Conservation (phyloP, 2,329 filamentous ascomycete genomes). For the Epichloe elymi region DNA sequence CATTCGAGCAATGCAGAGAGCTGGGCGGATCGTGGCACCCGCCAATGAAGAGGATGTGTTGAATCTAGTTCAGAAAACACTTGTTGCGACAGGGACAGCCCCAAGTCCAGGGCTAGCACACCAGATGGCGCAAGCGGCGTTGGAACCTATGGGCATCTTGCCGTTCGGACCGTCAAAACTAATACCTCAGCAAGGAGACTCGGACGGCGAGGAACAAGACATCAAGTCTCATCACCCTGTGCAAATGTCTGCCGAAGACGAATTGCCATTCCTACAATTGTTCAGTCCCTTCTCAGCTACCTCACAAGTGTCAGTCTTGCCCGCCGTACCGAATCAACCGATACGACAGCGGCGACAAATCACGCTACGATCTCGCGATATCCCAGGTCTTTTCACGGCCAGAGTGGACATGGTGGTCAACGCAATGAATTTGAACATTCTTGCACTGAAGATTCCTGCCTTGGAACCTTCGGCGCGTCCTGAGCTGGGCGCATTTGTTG, state of each 20-base stretch:
- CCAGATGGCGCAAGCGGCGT: slow-evolving; percentile 33
- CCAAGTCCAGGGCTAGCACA: slow-evolving; percentile 18
- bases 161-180: slow-evolving; percentile 31
- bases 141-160: slow-evolving; percentile 38
- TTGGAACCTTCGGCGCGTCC: slow-evolving; percentile 44
- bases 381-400: slow-evolving; percentile 41
- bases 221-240: slow-evolving; percentile 51
- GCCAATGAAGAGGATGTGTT: slow-evolving; percentile 26
- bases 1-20: slow-evolving; percentile 28
- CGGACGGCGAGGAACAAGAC: slow-evolving; percentile 25
- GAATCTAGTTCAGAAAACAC: slow-evolving; percentile 25
- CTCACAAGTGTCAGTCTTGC: slow-evolving; percentile 36
- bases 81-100: slow-evolving; percentile 22
- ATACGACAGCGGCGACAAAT: slow-evolving; percentile 44
- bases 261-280: slow-evolving; percentile 54
- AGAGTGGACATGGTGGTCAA: slow-evolving; percentile 46
- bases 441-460: slow-evolving; percentile 36
- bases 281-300: slow-evolving; percentile 56
- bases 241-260: slow-evolving; percentile 47
- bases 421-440: slow-evolving; percentile 36
- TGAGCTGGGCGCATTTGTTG: slow-evolving; percentile 44
- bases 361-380: slow-evolving; percentile 28
- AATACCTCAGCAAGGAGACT: slow-evolving; percentile 11
- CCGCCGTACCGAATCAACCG: slow-evolving; percentile 19
- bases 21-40: slow-evolving; percentile 22